These are phyloP conservation scores for Labyrinthula sp. DNA, from an alignment of 352 stramenopile genomes.

Conservation along the genomic window DNA sequence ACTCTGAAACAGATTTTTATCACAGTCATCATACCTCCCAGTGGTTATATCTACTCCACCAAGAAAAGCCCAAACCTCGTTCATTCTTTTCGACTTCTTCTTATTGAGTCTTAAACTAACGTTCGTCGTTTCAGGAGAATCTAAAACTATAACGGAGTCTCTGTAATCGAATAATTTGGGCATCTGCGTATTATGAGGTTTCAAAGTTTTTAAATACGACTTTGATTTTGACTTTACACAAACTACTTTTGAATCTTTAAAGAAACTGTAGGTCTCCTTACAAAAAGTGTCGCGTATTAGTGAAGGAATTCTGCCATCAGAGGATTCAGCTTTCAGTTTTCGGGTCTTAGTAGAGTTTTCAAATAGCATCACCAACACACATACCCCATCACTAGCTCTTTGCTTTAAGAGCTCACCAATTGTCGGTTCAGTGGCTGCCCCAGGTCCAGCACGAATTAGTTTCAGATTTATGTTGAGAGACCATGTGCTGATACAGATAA, in stretches of 20 bases:
- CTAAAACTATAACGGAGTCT: no score
- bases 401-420: slow-evolving; percentile 10
- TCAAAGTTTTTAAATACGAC: no score
- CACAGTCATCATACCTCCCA: slow-evolving; percentile 20
- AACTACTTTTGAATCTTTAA: slow-evolving; percentile 1
- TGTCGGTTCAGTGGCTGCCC: slow-evolving; percentile 5
- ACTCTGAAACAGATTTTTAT: slow-evolving; percentile 22
- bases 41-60: slow-evolving; percentile 20
- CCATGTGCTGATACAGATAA: slow-evolving; percentile 21
- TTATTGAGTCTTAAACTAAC: no score
- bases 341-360: background rate
- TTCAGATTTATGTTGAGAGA: slow-evolving; percentile 8
- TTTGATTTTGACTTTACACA: slow-evolving; percentile 1
- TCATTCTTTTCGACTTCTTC: no score
- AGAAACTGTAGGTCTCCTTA: background rate
- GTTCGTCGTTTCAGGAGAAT: no score
- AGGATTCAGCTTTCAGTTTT: background rate
- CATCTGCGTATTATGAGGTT: no score
- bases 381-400: slow-evolving; percentile 12
- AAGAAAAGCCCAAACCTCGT: slow-evolving; percentile 15
- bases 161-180: no score
- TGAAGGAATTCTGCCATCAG: background rate
- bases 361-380: slow-evolving; percentile 20
- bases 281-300: slow-evolving; percentile 1
- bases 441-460: slow-evolving; percentile 7